Evolutionary conservation across 441 rosid genomes (phyloP).

Genomic region (Omphalea diandra): DNA sequence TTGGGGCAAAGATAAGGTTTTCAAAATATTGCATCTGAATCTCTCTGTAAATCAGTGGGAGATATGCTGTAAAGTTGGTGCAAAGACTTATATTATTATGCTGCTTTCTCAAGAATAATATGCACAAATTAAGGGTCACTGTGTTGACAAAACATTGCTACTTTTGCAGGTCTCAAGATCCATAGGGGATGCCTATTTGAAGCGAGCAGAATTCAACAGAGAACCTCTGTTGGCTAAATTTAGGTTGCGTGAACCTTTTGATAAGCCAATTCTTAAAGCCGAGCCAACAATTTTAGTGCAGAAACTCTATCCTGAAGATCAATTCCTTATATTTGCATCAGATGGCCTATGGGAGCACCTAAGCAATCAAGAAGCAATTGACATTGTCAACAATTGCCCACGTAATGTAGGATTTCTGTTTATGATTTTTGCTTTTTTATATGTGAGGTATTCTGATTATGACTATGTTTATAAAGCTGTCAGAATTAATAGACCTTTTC

Average conservation of each 20-base stretch:
- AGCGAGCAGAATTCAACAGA: constrained; percentile 74
- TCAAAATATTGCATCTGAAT: neutral
- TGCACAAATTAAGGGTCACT: neutral
- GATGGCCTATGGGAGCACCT: constrained; percentile 98
- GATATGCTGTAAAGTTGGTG: neutral
- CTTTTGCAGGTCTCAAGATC: constrained; percentile 72
- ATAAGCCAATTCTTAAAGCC: constrained; percentile 77
- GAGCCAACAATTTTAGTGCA: constrained; percentile 78
- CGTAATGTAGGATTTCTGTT: constrained; percentile 58
- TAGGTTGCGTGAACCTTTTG: constrained; percentile 66
- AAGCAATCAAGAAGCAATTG: constrained; percentile 84
- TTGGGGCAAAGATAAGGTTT: neutral
- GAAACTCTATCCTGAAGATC: constrained; percentile 66
- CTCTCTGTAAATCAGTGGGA: neutral
- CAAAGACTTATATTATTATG: neutral
- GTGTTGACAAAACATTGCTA: constrained; percentile 13
- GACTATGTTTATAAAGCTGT: neutral
- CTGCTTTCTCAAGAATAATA: neutral
- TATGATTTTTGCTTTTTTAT: constrained; percentile 13
- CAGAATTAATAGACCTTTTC: constrained; percentile 11
- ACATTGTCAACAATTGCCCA: constrained; percentile 66
- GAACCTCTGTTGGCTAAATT: constrained; percentile 78
- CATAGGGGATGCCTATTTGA: constrained; percentile 90
- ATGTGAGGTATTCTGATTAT: neutral
- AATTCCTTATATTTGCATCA: constrained; percentile 89